Evolutionary conservation across 345 rosid species (phyloP), one percentile per base, ranked within the genome.

Genomic region (Eucalyptus pumila): DNA sequence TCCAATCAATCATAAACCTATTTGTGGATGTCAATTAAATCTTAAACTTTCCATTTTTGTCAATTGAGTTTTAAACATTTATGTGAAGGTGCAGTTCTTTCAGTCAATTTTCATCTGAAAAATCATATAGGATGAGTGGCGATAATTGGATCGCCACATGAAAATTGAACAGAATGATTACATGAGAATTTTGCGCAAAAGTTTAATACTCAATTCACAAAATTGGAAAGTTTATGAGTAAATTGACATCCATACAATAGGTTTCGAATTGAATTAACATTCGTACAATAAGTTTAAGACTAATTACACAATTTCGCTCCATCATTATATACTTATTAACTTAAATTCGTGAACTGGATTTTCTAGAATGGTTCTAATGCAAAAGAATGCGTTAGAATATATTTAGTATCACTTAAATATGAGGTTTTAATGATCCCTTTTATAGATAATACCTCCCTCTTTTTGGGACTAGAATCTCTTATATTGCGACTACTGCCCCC

Each of bases 51-150:
- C 1, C 1, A n/a, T 15, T n/a, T 65, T 65, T 65, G 0, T 44
- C 5, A 72, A 72, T 10, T 40, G 3, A 76, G 2, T 37, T 1
- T 5, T 19, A 37, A 76, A 40, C 5, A 0, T 76, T 76, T 76
- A 1, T 6, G 9, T 0, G 2, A 42, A 40, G 11, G 7, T 40
- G 0, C 2, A 11, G 9, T 9, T 5, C 11, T 72, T 34, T 5
- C 0, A 6, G 6, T 19, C 1, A 17, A 2, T 72, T 69, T 69
- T 69, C 12, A 4, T 9, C 5, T 6, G 16, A 65, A 65, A 14
- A 65, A 14, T 65, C 11, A 67, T 67, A 6, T 67, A 67, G 23
- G 40, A n/a, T 6, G 7, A 37, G 3, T 10, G 3, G 10, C 9
- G 8, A n/a, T 65, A 34, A 65, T 4, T 65, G 14, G 24, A 34